Evolutionary conservation across 495 filamentous ascomycete species (phyloP).

Genomic region (Geopyxis carbonaria): DNA sequence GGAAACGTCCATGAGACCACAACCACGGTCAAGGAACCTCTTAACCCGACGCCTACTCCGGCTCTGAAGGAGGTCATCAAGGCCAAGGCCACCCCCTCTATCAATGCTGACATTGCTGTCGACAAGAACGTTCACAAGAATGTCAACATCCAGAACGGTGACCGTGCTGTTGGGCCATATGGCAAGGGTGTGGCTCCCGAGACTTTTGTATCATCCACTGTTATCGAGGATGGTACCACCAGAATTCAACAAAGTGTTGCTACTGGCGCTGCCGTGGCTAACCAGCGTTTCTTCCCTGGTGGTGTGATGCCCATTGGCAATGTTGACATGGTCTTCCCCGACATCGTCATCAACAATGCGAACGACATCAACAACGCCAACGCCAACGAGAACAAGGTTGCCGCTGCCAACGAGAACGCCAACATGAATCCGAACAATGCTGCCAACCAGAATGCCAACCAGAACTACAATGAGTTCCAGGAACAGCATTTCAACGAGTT

Average conservation of each 20-base stretch:
- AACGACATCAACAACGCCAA: conserved; percentile 27
- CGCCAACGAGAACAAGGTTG: conserved; percentile 23
- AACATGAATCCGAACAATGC: conserved; percentile 23
- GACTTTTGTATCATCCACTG: background rate
- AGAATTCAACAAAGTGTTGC: background rate
- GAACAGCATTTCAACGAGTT: conserved; percentile 18
- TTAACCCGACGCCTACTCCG: background rate
- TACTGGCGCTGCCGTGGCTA: conserved; percentile 12
- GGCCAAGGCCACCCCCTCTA: conserved; percentile 8
- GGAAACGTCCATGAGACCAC: conserved; percentile 20
- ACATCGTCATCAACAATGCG: conserved; percentile 24
- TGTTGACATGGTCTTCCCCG: conserved; percentile 25
- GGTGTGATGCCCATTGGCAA: conserved; percentile 25
- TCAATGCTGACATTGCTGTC: conserved; percentile 14
- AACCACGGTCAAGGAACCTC: conserved; percentile 1
- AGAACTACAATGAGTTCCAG: conserved; percentile 21
- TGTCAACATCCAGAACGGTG: conserved; percentile 25
- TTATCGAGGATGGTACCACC: conserved; percentile 7
- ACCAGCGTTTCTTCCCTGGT: conserved; percentile 20
- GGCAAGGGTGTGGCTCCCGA: conserved; percentile 22
- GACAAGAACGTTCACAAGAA: conserved; percentile 20
- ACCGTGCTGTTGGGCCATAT: conserved; percentile 17
- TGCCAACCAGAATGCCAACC: conserved; percentile 21
- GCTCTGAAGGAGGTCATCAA: conserved; percentile 9
- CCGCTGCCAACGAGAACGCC: conserved; percentile 23